Base-by-base conservation (phyloP, 2,329 filamentous ascomycete genomes). In the Cladobotryum mycophilum region DNA sequence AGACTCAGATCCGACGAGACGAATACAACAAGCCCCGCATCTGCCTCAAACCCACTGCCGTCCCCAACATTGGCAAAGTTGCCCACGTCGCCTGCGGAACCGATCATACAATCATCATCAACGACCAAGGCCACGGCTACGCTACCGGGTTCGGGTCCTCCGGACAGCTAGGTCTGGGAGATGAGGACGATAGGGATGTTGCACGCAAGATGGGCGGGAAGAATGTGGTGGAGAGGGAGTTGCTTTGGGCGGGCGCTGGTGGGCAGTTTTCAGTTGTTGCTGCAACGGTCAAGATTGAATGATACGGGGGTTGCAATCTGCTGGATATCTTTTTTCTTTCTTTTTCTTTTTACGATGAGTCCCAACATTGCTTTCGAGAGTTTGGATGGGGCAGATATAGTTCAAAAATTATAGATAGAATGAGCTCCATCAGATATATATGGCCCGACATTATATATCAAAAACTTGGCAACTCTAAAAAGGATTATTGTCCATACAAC, bases 221-320 rank as follows among this genome's bases (percentile, higher is more conserved):
- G 43, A 8, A 25, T 8, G 13, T 44, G n/a, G 35, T 44, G 15
- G 35, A 41, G 22, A 37, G 11, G 17, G 36, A n/a, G 8, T 34
- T 35, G 44, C 15, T 17, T 14, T 47, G 49, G 44, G 38, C 44
- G 5, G 41, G 41, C 17, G 45, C 40, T 3, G 35, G 35, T 33
- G 35, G 40, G 9, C 45, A 45, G 22, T 45, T 40, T 45, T 52
- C 25, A n/a, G 20, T 36, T 48, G 46, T 48, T 36, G 41, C 47
- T 40, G 45, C 44, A 34, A 14, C 42, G 25, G 42, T 25, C 4
- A 42, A 42, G 20, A 22, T 6, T 25, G 41, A 25, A 18, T 42
- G 15, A 38, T 12, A n/a, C n/a, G 14, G 11, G 17, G 17, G 20
- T 20, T 20, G 3, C n/a, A n/a, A 20, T 3, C 20, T 20, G 20